These are phyloP conservation scores for Protomyces inundatus DNA, from an alignment of 1,139 yeast species.

Conservation along the genomic window DNA sequence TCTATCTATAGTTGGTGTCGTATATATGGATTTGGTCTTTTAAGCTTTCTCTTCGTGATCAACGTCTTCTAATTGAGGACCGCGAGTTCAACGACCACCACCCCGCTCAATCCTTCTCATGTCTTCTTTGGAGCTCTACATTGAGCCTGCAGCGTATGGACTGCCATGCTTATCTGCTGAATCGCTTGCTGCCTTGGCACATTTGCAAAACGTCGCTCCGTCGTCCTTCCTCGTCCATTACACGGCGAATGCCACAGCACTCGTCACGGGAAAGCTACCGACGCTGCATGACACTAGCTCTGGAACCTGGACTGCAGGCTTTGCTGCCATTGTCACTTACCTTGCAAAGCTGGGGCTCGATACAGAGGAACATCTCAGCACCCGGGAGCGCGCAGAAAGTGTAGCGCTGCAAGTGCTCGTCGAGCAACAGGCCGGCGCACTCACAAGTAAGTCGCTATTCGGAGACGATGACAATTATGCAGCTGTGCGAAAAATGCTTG, in stretches of 20 bases:
- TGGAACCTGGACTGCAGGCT: slow-evolving; percentile 12
- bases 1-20: background rate
- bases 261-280: slow-evolving; percentile 8
- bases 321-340: slow-evolving; percentile 3
- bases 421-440: background rate
- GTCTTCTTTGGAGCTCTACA: background rate
- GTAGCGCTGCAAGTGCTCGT: slow-evolving; percentile 8
- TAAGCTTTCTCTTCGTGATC: background rate
- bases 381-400: slow-evolving; percentile 4
- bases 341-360: slow-evolving; percentile 4
- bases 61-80: background rate
- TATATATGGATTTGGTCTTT: no score
- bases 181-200: slow-evolving; percentile 13
- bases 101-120: background rate
- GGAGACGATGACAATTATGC: slow-evolving; percentile 15
- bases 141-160: slow-evolving; percentile 20
- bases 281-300: slow-evolving; percentile 10
- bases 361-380: slow-evolving; percentile 2
- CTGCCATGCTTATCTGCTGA: slow-evolving; percentile 14
- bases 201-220: slow-evolving; percentile 13
- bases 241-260: slow-evolving; percentile 5
- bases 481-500: background rate
- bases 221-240: slow-evolving; percentile 5
- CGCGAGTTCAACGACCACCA: background rate
- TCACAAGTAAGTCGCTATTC: background rate